Evolutionary conservation across 163 green algal genomes (phyloP), one percentile per base, ranked within the genome.

Genomic region (Scenedesmus sp.): DNA sequence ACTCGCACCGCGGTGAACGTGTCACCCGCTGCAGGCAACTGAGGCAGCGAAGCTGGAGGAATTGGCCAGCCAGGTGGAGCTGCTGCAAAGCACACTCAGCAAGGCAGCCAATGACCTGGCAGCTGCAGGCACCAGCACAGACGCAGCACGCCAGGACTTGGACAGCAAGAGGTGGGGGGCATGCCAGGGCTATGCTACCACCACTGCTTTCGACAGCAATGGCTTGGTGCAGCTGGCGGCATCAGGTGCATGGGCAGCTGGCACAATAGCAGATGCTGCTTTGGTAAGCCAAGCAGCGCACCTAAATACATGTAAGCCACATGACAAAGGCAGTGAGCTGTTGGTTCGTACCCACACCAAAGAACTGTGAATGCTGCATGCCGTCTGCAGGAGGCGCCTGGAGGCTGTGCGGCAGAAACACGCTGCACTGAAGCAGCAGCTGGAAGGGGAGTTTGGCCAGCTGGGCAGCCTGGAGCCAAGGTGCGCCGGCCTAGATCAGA

Each of bases 391-490:
- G 73, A 61, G 87, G 73, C 86, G 83, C 85, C 90, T 98, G 46
- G 95, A 97, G 73, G 84, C 73, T 3, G 88, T 94, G 20, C 85
- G 93, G 43, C 92, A 94, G 51, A 85, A 91, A 35, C 94, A 96
- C 72, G 93, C 88, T 3, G 89, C 88, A 0, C 86, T 94, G 37
- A 93, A 95, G 59, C 91, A 92, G 73, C 94, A 96, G 90, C 91
- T 98, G 83, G 94, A 97, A 82, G 93, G 76, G n/a, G 96, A 98
- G 91, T 95, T 94, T 68, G 59, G 61, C 16, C 89, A 96, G 80
- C 94, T 99, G 61, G 95, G 95, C 86, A 93, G 86, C 35, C 91
- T 98, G 53, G 94, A 97, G 92, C 81, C 2, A 96, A 96, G 94
- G 93, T 96, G 85, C 30, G 73, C 83, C 79, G 4, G 87, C 93